These are phyloP conservation scores for Penicillium ochrochloron DNA, from an alignment of 495 filamentous ascomycete genomes.

Conservation along the genomic window DNA sequence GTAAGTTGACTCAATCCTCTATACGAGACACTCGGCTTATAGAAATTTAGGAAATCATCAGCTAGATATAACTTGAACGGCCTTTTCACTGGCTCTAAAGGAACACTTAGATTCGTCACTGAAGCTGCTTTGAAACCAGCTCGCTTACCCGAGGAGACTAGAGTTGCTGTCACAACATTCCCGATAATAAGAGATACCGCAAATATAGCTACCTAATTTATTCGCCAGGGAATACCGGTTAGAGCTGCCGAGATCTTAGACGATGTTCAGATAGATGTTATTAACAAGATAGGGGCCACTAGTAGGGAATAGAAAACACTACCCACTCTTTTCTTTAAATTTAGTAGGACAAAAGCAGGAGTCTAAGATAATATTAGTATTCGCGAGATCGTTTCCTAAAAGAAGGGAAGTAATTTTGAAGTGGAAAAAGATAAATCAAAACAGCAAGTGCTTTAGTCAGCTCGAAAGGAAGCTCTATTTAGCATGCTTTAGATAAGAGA, in stretches of 20 bases:
- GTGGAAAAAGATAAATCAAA: background rate
- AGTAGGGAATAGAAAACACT: background rate
- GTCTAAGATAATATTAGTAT: background rate
- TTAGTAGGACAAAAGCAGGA: background rate
- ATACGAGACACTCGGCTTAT: background rate
- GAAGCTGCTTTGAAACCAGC: background rate
- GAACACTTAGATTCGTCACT: background rate
- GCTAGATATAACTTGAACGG: background rate
- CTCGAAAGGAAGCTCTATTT: background rate
- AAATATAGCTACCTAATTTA: background rate
- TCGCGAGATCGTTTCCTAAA: background rate
- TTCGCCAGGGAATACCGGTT: background rate
- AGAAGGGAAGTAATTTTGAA: background rate
- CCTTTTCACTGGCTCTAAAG: background rate
- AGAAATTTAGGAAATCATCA: background rate
- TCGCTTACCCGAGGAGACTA: background rate
- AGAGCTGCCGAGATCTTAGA: background rate
- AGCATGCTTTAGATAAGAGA: background rate
- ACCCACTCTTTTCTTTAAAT: background rate
- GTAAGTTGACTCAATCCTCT: background rate
- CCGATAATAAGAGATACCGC: background rate
- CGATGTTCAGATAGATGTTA: background rate
- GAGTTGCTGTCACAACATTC: background rate
- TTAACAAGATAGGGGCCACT: background rate
- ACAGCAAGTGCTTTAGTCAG: background rate